Evolutionary conservation across 192 early-diverging fungal genomes (phyloP).

Genomic region (Paraglomus brasilianum): DNA sequence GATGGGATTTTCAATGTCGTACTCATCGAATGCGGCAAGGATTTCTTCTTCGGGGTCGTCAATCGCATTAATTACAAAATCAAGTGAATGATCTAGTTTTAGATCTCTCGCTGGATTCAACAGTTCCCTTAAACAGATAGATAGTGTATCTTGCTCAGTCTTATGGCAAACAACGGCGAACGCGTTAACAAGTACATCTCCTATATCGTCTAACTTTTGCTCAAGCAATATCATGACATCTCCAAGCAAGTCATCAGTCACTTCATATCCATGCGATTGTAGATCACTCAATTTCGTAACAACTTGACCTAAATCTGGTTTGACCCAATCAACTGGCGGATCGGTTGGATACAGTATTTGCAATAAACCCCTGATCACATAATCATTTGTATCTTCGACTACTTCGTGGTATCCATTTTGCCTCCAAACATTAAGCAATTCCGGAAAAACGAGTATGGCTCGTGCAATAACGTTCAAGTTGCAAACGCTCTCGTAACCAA

Average conservation of each 20-base stretch:
- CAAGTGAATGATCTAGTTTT: not conserved
- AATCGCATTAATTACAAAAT: not conserved
- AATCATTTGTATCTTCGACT: conserved; percentile 14
- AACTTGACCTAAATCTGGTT: not conserved
- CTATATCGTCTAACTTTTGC: not conserved
- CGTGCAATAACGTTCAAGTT: not conserved
- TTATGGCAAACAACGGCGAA: not conserved
- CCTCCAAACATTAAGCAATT: not conserved
- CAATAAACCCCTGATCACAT: not conserved
- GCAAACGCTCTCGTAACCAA: conserved; percentile 6
- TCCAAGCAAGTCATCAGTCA: not conserved
- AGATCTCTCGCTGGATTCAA: not conserved
- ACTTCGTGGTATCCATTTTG: not conserved
- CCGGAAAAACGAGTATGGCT: conserved; percentile 19
- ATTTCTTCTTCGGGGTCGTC: no score
- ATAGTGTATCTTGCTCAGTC: not conserved
- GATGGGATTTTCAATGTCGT: no score
- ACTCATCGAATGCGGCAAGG: no score
- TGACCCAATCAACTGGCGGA: not conserved
- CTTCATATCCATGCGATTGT: not conserved
- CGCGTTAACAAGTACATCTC: not conserved
- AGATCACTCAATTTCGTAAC: not conserved
- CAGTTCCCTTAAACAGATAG: not conserved
- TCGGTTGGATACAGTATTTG: conserved; percentile 1
- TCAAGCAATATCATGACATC: conserved; percentile 14